Evolutionary conservation across 768 basidiomycete species (phyloP).

Genomic region (Xanthoconium stramineum): DNA sequence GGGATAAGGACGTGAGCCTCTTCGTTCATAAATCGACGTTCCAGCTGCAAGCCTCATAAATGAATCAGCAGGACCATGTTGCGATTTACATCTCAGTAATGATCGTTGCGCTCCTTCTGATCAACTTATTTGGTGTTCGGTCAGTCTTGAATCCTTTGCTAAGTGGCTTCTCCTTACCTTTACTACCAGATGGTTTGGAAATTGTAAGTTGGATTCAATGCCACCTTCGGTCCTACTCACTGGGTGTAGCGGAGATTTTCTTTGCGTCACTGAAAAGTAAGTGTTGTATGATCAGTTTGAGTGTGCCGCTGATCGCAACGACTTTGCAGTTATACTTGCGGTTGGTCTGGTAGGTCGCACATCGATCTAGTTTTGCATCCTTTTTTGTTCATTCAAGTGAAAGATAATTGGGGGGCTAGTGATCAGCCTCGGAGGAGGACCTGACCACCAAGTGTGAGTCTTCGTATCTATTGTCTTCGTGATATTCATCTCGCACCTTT

Average conservation of each 20-base stretch:
- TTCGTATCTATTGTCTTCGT: conserved; percentile 31
- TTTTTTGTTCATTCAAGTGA: not conserved
- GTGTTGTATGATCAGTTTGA: not conserved
- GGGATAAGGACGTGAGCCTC: conserved; percentile 35
- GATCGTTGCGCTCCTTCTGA: conserved; percentile 35
- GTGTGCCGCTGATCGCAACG: not conserved
- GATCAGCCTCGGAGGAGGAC: conserved; percentile 31
- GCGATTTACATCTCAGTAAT: conserved; percentile 39
- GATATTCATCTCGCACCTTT: not conserved
- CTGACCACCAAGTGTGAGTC: conserved; percentile 39
- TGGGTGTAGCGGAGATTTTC: conserved; percentile 18
- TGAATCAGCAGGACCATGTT: conserved; percentile 33
- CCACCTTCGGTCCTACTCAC: conserved; percentile 4
- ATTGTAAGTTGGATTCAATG: conserved; percentile 10
- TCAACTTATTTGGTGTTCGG: conserved; percentile 47
- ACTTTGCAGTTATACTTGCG: conserved; percentile 34
- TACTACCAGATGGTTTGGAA: conserved; percentile 18
- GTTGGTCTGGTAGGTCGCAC: conserved; percentile 29
- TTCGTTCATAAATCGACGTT: not conserved
- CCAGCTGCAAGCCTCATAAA: conserved; percentile 16
- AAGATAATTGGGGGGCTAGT: conserved; percentile 41
- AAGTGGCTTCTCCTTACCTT: conserved; percentile 34
- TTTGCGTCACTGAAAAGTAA: conserved; percentile 24
- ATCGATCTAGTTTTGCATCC: not conserved
- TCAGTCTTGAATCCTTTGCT: conserved; percentile 33